Conservation (phyloP, 208 protist genomes). For the Trypanosoma lewisi region DNA sequence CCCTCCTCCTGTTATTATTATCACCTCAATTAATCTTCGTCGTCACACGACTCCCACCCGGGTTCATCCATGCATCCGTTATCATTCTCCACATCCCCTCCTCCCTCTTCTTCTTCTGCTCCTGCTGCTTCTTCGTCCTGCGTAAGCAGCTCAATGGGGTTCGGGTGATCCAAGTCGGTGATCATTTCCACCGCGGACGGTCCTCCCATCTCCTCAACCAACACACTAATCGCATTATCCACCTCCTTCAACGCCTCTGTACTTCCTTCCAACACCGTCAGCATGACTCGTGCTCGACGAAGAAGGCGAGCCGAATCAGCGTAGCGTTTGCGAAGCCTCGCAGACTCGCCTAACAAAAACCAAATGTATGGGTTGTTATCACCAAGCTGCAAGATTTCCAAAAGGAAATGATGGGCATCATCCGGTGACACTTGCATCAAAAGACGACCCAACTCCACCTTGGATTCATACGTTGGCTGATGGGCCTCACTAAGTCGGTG, state of each 20-base stretch:
- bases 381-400: conserved; percentile 85
- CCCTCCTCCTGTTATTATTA: conserved; percentile 3
- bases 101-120: conserved; percentile 33
- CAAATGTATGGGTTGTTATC: conserved; percentile 92
- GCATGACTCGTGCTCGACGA: conserved; percentile 78
- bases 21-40: conserved; percentile 50
- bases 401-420: conserved; percentile 77
- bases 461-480: conserved; percentile 90
- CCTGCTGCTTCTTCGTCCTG: conserved; percentile 45
- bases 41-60: conserved; percentile 64
- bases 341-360: conserved; percentile 90
- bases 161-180: conserved; percentile 72
- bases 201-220: conserved; percentile 88
- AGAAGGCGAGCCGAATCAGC: conserved; percentile 79
- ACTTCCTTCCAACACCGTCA: conserved; percentile 60
- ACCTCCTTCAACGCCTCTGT: conserved; percentile 66
- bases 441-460: conserved; percentile 86
- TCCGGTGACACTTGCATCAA: conserved; percentile 84
- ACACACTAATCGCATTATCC: conserved; percentile 66
- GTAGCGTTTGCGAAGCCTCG: conserved; percentile 71
- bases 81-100: conserved; percentile 34
- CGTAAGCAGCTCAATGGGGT: conserved; percentile 80
- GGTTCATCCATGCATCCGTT: conserved; percentile 55
- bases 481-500: conserved; percentile 80
- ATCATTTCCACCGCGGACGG: conserved; percentile 67